These are phyloP conservation scores for Aspergillus sp. DNA, from an alignment of 2,329 filamentous ascomycete species.

Conservation along the genomic window DNA sequence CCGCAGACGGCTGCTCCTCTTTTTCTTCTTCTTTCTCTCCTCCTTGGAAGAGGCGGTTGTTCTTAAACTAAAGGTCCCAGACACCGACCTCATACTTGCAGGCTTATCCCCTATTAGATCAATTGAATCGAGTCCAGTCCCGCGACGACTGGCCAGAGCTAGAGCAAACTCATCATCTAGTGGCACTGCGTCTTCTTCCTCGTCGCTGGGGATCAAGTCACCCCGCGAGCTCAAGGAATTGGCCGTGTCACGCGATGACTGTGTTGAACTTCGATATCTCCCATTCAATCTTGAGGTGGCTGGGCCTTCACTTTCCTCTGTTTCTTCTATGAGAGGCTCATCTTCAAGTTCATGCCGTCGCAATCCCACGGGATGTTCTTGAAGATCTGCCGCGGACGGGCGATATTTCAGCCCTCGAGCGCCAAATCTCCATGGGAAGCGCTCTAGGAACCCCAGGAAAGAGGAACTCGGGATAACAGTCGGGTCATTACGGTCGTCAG, in stretches of 20 bases:
- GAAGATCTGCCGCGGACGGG: slow-evolving; percentile 85
- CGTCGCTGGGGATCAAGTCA: slow-evolving; percentile 88
- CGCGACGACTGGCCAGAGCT: slow-evolving; percentile 67
- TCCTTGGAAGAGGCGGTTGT: slow-evolving; percentile 45
- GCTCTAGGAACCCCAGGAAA: slow-evolving; percentile 79
- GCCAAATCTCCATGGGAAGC: slow-evolving; percentile 81
- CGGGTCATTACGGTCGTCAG: slow-evolving; percentile 64
- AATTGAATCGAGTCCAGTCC: slow-evolving; percentile 60
- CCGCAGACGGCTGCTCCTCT: slow-evolving; percentile 31
- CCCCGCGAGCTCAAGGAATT: slow-evolving; percentile 85
- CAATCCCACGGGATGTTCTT: slow-evolving; percentile 73
- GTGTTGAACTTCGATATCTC: slow-evolving; percentile 72
- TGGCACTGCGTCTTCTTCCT: slow-evolving; percentile 90
- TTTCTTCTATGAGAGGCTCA: slow-evolving; percentile 70
- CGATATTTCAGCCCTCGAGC: slow-evolving; percentile 79
- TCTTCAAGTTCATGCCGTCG: slow-evolving; percentile 56
- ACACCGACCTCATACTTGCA: slow-evolving; percentile 41
- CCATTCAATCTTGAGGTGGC: slow-evolving; percentile 20
- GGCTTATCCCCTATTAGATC: slow-evolving; percentile 70
- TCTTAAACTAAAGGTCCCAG: slow-evolving; percentile 51
- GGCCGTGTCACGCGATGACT: slow-evolving; percentile 75
- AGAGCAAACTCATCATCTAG: slow-evolving; percentile 91
- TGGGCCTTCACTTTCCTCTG: slow-evolving; percentile 48
- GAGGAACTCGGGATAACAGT: slow-evolving; percentile 89
- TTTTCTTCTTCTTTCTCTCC: slow-evolving; percentile 39